Base-by-base conservation (phyloP, 345 rosid species). In the Excoecaria cochinchinensis region DNA sequence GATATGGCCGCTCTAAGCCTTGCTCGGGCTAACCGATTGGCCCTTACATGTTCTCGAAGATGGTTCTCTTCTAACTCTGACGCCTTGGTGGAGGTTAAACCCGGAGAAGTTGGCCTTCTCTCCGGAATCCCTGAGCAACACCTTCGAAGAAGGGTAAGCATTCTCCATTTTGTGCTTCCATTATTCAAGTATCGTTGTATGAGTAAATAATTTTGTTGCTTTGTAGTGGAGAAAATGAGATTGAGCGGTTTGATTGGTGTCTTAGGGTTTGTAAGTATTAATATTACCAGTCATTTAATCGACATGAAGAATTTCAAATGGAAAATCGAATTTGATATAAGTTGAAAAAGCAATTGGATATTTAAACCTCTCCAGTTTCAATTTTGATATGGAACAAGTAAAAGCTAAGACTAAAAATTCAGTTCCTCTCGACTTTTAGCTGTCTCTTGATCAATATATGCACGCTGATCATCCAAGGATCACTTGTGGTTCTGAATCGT, bases 71-170 rank as follows among this genome's bases (percentile, higher is more conserved):
- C 25, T 16, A 2, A 31, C 1, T 63, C 89, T 3, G 92, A 85
- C 70, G 87, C 99, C 40, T 81, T 93, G 87, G 89, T 89, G 16
- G 92, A 93, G 86, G 71, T 84, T 82, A 89, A 88, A 76, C 86
- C 93, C 50, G 91, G 95, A 50, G 98, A 95, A 90, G 81, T 95
- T 79, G 98, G 98, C 72, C 72, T 84, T 77, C 89, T 95, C 87
- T 93, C 97, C 7, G 97, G 98, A 15, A 96, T 93, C 76, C 99
- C 98, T 16, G 89, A 92, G 60, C 90, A 93, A 55, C 98, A 93
- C 74, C 95, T 93, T 46, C 76, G 88, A 11, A 75, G 98, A 19
- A 88, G 87, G 84, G 98, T 87, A 70, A 19, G 69, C 42, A 19
- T 6, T 56, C 9, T 46, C 38, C 40, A 39, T 73, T 51, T 22